Percentiles rank a stretch among this genome's conserved stretches.
Evolutionary conservation across 768 basidiomycete genomes (phyloP).

Genomic region (Rhodocollybia butyracea): DNA sequence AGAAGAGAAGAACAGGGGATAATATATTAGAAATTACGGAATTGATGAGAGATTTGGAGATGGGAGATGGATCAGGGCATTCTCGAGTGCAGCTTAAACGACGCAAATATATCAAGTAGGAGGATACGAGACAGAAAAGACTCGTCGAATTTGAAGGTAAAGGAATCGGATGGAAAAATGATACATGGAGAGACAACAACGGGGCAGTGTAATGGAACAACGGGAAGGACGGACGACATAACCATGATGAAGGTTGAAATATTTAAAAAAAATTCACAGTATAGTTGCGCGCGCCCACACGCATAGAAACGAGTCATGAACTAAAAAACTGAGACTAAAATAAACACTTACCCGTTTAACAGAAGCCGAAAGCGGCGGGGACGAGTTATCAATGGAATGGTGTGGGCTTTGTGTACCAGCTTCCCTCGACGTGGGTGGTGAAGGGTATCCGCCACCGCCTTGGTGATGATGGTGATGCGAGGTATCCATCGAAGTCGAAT

Average conservation of each 20-base stretch:
- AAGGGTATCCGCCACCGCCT: no score
- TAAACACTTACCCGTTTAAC: conserved; percentile 1
- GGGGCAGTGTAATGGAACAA: no score
- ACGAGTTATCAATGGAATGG: background rate
- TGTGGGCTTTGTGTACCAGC: background rate
- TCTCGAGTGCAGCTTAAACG: background rate
- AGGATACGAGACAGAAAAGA: no score
- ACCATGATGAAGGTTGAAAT: no score
- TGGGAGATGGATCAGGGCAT: background rate
- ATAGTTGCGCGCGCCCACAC: no score
- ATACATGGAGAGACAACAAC: no score
- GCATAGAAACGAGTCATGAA: background rate
- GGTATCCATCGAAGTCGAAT: background rate
- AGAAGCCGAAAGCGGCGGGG: conserved; percentile 2
- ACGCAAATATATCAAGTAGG: no score
- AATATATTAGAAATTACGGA: background rate
- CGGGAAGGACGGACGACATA: no score
- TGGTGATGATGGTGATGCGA: background rate
- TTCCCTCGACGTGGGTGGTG: background rate
- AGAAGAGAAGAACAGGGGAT: background rate
- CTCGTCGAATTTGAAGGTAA: no score
- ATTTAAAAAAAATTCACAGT: no score
- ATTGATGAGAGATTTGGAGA: background rate
- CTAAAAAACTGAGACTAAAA: background rate
- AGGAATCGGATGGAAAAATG: no score